Evolutionary conservation across 371 early-diverging fungal genomes (phyloP).

Genomic region (Coemansia sp.): DNA sequence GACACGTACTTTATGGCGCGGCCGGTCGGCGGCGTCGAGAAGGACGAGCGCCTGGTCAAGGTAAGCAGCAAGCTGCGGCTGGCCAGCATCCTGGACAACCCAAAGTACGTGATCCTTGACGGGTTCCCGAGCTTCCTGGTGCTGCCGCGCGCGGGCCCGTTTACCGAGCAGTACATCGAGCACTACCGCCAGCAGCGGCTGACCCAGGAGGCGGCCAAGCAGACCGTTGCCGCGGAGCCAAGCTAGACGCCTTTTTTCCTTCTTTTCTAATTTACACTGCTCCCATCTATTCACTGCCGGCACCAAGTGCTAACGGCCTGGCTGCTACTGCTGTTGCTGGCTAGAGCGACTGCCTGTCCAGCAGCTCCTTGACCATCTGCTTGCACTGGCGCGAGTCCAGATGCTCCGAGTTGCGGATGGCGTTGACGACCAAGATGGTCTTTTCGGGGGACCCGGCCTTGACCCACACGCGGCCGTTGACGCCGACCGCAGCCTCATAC

Average conservation of each 20-base stretch:
- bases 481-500: conserved; percentile 87
- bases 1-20: conserved; percentile 77
- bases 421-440: conserved; percentile 66
- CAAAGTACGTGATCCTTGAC: conserved; percentile 64
- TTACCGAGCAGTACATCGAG: conserved; percentile 63
- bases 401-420: conserved; percentile 74
- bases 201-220: conserved; percentile 7
- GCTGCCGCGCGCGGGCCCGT: conserved; percentile 60
- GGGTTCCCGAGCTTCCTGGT: conserved; percentile 72
- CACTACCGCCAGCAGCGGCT: conserved; percentile 55
- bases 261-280: neutral
- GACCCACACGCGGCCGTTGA: conserved; percentile 94
- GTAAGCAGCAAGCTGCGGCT: conserved; percentile 63
- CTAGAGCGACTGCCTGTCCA: conserved; percentile 18
- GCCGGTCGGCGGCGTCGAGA: conserved; percentile 57
- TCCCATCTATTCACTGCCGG: too few species aligned
- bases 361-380: conserved; percentile 65
- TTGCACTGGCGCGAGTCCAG: conserved; percentile 61
- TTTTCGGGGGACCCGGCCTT: conserved; percentile 61
- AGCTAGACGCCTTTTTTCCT: too few species aligned
- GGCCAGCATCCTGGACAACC: conserved; percentile 56
- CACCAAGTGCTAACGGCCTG: too few species aligned
- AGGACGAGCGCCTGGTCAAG: conserved; percentile 64
- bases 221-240: too few species aligned
- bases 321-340: neutral